phyloP scores from a whole-genome alignment of 495 filamentous ascomycete genomes.

The Lineolata rhizophorae region DNA sequence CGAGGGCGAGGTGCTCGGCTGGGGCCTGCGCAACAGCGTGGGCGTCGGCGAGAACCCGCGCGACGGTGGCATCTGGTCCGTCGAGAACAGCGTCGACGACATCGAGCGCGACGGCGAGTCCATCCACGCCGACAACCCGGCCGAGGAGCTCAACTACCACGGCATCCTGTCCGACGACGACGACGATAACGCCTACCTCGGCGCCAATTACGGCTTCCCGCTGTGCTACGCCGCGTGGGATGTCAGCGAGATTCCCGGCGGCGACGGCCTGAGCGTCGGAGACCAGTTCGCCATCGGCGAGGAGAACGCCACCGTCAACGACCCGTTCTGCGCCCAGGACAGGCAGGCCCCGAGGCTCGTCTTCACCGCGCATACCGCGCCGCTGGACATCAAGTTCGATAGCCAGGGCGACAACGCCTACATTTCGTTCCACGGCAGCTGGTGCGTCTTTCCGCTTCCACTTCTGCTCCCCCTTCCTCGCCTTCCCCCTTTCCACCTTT shows the following conservation, averaged over 20 bases:
- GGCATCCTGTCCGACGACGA: too few relatives aligned
- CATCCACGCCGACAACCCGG: slow-evolving; percentile 48
- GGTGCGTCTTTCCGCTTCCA: slow-evolving; percentile 18
- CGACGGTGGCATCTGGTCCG: slow-evolving; percentile 35
- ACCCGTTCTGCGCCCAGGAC: slow-evolving; percentile 13
- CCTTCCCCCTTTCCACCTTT: background rate
- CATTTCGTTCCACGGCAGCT: slow-evolving; percentile 20
- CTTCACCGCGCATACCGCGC: slow-evolving; percentile 20
- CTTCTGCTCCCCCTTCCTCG: too few relatives aligned
- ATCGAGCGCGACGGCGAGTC: slow-evolving; percentile 32
- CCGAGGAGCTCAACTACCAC: slow-evolving; percentile 53
- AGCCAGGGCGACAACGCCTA: slow-evolving; percentile 17
- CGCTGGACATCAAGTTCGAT: slow-evolving; percentile 20
- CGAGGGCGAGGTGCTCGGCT: slow-evolving; percentile 38
- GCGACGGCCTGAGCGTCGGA: slow-evolving; percentile 23
- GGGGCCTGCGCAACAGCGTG: slow-evolving; percentile 52
- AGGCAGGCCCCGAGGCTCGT: slow-evolving; percentile 12
- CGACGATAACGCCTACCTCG: slow-evolving; percentile 23
- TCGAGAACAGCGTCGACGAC: slow-evolving; percentile 52
- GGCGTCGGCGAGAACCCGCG: slow-evolving; percentile 37
- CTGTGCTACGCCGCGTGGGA: slow-evolving; percentile 42
- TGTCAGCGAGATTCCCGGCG: slow-evolving; percentile 24
- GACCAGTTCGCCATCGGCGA: slow-evolving; percentile 26
- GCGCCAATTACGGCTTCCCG: slow-evolving; percentile 46
- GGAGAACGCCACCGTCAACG: slow-evolving; percentile 15